A percentile compares a stretch with the other conserved stretches of the same genome.
These are phyloP conservation scores for Phytophthora crassamura DNA, from an alignment of 352 stramenopile species.

Conservation along the genomic window DNA sequence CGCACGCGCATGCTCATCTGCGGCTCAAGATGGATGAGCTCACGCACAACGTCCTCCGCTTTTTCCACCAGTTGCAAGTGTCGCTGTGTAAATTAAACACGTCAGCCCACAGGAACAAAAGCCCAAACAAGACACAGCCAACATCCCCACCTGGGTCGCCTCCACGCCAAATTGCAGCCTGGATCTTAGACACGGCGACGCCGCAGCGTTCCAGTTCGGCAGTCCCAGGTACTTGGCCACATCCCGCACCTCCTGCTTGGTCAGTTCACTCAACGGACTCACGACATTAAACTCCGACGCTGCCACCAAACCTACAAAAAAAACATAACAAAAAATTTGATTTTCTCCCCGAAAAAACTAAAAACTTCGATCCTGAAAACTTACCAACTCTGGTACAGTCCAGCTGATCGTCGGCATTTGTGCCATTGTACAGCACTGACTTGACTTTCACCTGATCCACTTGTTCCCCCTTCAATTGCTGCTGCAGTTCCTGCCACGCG, in stretches of 20 bases:
- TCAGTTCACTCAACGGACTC: conserved; percentile 90
- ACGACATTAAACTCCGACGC: conserved; percentile 93
- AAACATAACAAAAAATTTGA: conserved; percentile 8
- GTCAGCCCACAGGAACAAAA: not conserved
- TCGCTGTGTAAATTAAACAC: conserved; percentile 36
- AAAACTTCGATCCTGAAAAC: conserved; percentile 1
- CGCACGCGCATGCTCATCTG: conserved; percentile 78
- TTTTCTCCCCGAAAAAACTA: not conserved
- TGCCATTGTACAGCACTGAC: conserved; percentile 96
- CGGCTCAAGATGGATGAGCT: conserved; percentile 44
- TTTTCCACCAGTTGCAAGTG: conserved; percentile 76
- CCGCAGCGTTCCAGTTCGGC: conserved; percentile 96
- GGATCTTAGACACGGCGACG: conserved; percentile 96
- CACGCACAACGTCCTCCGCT: conserved; percentile 71
- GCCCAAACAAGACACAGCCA: not conserved
- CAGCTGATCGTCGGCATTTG: conserved; percentile 94
- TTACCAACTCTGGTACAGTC: conserved; percentile 91
- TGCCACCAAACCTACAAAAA: conserved; percentile 84
- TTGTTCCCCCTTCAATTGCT: not conserved
- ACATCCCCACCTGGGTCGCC: conserved; percentile 79
- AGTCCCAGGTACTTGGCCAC: conserved; percentile 92
- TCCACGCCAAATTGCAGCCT: conserved; percentile 95
- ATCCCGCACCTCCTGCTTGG: conserved; percentile 91
- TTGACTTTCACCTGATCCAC: conserved; percentile 17
- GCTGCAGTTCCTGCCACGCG: conserved; percentile 41